Conservation (phyloP, 306 rosid species). For the Macrotyloma uniflorum region DNA sequence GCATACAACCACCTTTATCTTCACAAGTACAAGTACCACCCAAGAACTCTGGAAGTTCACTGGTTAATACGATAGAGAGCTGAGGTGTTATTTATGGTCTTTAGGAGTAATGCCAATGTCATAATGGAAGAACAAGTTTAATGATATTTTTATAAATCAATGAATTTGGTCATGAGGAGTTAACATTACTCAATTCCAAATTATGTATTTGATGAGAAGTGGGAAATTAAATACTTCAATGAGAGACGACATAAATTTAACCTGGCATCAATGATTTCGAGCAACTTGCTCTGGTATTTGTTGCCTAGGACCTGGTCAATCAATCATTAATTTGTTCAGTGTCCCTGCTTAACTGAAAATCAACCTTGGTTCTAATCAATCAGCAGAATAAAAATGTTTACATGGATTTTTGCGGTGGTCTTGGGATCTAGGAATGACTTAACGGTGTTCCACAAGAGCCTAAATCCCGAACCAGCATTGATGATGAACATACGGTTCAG, state of each 20-base stretch:
- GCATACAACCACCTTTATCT: conserved; percentile 95
- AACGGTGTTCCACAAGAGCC: conserved; percentile 91
- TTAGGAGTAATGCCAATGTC: background rate
- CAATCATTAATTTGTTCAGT: conserved; percentile 35
- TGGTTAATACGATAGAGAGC: conserved; percentile 39
- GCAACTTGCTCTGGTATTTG: conserved; percentile 96
- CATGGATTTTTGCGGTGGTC: conserved; percentile 91
- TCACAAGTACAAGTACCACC: conserved; percentile 95
- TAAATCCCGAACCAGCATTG: conserved; percentile 99
- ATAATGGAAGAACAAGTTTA: background rate
- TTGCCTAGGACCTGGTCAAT: conserved; percentile 82
- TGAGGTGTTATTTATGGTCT: conserved; percentile 13
- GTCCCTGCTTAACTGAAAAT: conserved; percentile 23
- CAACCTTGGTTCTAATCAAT: background rate
- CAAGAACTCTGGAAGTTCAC: conserved; percentile 92
- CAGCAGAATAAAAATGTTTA: conserved; percentile 40
- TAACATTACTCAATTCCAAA: background rate
- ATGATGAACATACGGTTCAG: conserved; percentile 97
- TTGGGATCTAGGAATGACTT: conserved; percentile 96
- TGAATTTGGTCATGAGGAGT: conserved; percentile 3
- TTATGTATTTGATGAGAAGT: background rate
- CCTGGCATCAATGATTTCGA: conserved; percentile 95
- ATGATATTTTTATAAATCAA: background rate
- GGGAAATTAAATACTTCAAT: background rate
- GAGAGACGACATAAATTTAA: conserved; percentile 32